phyloP scores from a whole-genome alignment of 805 yeast species.

The Pichia deserticola region DNA sequence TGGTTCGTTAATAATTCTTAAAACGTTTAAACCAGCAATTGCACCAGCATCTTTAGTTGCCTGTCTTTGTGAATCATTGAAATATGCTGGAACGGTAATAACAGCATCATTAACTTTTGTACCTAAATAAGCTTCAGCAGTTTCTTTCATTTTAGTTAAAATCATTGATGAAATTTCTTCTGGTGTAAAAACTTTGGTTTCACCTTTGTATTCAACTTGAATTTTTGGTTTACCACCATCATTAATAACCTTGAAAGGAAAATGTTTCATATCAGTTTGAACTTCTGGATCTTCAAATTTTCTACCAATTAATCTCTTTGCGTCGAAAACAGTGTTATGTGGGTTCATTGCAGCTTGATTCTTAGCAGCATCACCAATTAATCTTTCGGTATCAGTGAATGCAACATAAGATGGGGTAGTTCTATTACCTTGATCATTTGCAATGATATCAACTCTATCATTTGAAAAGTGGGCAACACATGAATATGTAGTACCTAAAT shows the following conservation, averaged over 20 bases:
- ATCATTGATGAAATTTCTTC: conserved; percentile 94
- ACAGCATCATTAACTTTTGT: conserved; percentile 60
- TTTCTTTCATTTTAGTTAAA: conserved; percentile 54
- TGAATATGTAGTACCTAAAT: conserved; percentile 85
- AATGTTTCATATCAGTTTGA: conserved; percentile 79
- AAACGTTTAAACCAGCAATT: conserved; percentile 65
- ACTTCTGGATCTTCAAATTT: conserved; percentile 77
- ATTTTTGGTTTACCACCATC: conserved; percentile 82
- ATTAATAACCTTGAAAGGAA: conserved; percentile 83
- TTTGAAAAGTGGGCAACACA: conserved; percentile 94
- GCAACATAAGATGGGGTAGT: conserved; percentile 96
- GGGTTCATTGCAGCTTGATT: conserved; percentile 96
- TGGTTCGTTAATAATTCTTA: conserved; percentile 76
- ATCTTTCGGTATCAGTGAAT: conserved; percentile 85
- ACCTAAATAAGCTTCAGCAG: conserved; percentile 54
- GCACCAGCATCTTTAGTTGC: conserved; percentile 78
- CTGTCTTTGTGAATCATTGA: conserved; percentile 75
- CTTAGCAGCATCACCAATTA: conserved; percentile 96
- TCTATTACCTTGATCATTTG: conserved; percentile 98
- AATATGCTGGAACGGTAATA: conserved; percentile 79
- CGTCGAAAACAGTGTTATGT: conserved; percentile 81
- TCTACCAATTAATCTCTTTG: conserved; percentile 92
- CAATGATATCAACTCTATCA: conserved; percentile 90
- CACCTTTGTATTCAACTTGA: conserved; percentile 92
- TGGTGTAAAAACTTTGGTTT: conserved; percentile 83